A percentile compares a stretch with the other conserved stretches of the same genome.
Conservation (phyloP, 1,139 yeast species). For the Pneumocystis oryctolagi region DNA sequence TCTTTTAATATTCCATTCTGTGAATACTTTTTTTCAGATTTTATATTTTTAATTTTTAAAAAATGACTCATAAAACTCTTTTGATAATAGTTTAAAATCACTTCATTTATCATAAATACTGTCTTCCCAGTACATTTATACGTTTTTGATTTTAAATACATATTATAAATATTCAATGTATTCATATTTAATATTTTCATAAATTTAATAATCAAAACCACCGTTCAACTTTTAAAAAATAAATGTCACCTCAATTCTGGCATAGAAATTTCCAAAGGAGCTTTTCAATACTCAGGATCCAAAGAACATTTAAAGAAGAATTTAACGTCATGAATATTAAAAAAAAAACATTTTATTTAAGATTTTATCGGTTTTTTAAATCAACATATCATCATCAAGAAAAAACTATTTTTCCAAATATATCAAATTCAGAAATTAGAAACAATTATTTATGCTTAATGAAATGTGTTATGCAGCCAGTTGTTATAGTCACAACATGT, state of each 20-base stretch:
- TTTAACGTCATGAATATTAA: neutral
- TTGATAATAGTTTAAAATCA: neutral
- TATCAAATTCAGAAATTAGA: neutral
- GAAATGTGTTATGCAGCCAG: conserved; percentile 1
- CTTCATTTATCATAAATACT: neutral
- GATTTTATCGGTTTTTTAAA: neutral
- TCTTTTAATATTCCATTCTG: neutral
- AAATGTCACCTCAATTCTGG: neutral
- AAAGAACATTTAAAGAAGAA: neutral
- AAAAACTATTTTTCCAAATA: neutral
- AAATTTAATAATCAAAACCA: neutral
- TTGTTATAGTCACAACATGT: neutral
- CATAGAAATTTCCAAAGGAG: neutral
- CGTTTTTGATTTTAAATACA: neutral
- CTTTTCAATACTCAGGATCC: neutral
- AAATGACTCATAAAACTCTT: neutral
- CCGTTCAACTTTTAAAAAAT: neutral
- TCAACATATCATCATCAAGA: neutral
- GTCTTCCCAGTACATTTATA: neutral
- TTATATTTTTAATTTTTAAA: neutral
- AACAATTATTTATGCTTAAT: neutral
- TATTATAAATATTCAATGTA: neutral
- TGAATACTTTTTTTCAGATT: neutral
- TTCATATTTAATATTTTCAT: neutral
- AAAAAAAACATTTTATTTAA: neutral